phyloP scores from a whole-genome alignment of 1,139 yeast genomes.

The Geotrichum restrictum region DNA sequence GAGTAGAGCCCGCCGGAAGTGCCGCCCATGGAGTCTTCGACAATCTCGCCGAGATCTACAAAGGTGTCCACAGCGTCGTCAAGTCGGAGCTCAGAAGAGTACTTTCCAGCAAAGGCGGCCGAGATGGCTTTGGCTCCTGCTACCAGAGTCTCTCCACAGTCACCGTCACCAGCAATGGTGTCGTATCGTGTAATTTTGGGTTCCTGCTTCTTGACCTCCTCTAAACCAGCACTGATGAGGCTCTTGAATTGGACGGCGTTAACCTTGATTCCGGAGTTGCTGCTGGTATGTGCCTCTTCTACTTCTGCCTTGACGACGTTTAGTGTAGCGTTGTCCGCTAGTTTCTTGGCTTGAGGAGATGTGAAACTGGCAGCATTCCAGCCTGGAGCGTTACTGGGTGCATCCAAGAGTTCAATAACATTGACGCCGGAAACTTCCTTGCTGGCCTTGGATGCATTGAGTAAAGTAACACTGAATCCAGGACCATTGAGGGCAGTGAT shows the following conservation, averaged over 20 bases:
- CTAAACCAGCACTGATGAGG: conserved; percentile 50
- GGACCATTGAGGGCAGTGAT: conserved; percentile 87
- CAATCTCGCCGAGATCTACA: conserved; percentile 62
- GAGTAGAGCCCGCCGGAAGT: conserved; percentile 93
- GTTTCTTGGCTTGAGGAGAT: conserved; percentile 39
- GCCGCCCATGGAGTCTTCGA: conserved; percentile 92
- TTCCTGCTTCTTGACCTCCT: conserved; percentile 52
- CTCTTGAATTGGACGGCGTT: conserved; percentile 43
- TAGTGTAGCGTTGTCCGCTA: conserved; percentile 38
- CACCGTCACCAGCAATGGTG: conserved; percentile 93
- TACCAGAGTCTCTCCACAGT: conserved; percentile 87
- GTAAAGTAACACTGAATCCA: conserved; percentile 78
- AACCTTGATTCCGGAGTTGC: conserved; percentile 42
- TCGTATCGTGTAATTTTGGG: conserved; percentile 82
- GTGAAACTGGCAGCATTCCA: conserved; percentile 55
- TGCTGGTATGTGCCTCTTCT: conserved; percentile 24
- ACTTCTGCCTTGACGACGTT: conserved; percentile 23
- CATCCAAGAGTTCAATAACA: conserved; percentile 51
- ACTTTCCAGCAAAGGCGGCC: conserved; percentile 41
- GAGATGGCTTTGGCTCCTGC: conserved; percentile 75
- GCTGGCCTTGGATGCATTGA: conserved; percentile 55
- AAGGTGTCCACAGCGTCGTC: conserved; percentile 55
- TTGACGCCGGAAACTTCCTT: conserved; percentile 32
- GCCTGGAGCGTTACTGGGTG: conserved; percentile 73
- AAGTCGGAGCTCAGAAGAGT: conserved; percentile 38